Percentiles rank a stretch among this genome's conserved stretches.
These are phyloP conservation scores for Pulveroboletus sp. DNA, from an alignment of 768 basidiomycete species.

Conservation along the genomic window DNA sequence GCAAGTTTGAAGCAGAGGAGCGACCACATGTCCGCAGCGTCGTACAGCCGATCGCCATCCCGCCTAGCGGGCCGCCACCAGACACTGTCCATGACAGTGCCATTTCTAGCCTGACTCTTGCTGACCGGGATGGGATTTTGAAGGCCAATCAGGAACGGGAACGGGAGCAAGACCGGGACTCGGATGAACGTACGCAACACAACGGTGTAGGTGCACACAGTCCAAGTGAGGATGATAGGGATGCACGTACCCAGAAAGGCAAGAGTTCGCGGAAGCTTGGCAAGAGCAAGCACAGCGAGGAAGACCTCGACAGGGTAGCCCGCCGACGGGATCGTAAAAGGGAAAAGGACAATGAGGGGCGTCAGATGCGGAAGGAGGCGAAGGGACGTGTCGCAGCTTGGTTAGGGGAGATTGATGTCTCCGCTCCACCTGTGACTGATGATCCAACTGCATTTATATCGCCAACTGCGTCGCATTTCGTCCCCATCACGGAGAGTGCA, in stretches of 20 bases:
- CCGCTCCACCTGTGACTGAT: slow-evolving; percentile 47
- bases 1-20: slow-evolving; percentile 34
- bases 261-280: slow-evolving; percentile 19
- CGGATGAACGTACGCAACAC: slow-evolving; percentile 33
- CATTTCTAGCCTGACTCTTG: slow-evolving; percentile 46
- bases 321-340: slow-evolving; percentile 27
- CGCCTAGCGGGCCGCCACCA: slow-evolving; percentile 24
- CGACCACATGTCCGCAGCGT: slow-evolving; percentile 37
- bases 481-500: slow-evolving; percentile 23
- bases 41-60: slow-evolving; percentile 39
- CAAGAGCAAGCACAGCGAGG: slow-evolving; percentile 26
- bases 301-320: slow-evolving; percentile 24
- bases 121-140: slow-evolving; percentile 24
- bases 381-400: slow-evolving; percentile 78
- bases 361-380: slow-evolving; percentile 43
- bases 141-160: slow-evolving; percentile 17
- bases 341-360: slow-evolving; percentile 36
- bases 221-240: slow-evolving; percentile 32
- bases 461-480: slow-evolving; percentile 25
- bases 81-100: slow-evolving; percentile 42
- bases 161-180: slow-evolving; percentile 30
- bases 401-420: slow-evolving; percentile 65
- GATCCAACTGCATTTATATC: slow-evolving; percentile 34
- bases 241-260: slow-evolving; percentile 29
- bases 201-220: slow-evolving; percentile 21